Evolutionary conservation across 768 basidiomycete species (phyloP), one percentile per base, ranked within the genome.

Genomic region (Mrakia blollopis): DNA sequence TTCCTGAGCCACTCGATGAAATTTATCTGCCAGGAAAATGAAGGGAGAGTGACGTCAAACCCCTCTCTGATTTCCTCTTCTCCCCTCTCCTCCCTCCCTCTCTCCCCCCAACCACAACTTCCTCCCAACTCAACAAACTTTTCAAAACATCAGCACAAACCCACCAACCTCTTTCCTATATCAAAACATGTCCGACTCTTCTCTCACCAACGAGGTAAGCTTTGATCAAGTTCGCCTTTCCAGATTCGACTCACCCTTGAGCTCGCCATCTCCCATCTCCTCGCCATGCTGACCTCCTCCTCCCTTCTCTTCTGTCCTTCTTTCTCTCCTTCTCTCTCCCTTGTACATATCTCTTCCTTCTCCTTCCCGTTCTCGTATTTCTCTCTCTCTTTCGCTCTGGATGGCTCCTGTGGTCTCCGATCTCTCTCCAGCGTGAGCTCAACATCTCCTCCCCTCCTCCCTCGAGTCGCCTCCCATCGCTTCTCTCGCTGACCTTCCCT

Each of bases 131-230:
- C 47, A 50, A 21, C 25, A 39, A 54, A 60, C 54, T n/a, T 72
- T 32, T 9, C n/a, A n/a, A n/a, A n/a, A n/a, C n/a, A n/a, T n/a
- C 32, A 25, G 35, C 71, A 28, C 30, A 37, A 11, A 8, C 68
- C 28, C 68, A 3, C 8, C 47, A 70, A 25, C 10, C 44, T 28
- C 47, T 18, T 18, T 50, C 47, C n/a, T n/a, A n/a, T 50, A 18
- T 18, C 7, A 50, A 5, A 18, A 18, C 47, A 71, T 71, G 69
- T 71, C 69, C 18, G 69, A 71, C 44, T 50, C 47, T 35, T 71
- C 69, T 52, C 50, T 71, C 50, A 71, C 69, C 69, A 71, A 71
- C 69, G 69, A 68, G 65, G 39, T 41, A 2, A 35, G n/a, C n/a
- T n/a, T n/a, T n/a, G n/a, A 25, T 10, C 18, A 37, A 8, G 52